Evolutionary conservation across 306 rosid species (phyloP).

Genomic region (Hippophae gyantsensis): DNA sequence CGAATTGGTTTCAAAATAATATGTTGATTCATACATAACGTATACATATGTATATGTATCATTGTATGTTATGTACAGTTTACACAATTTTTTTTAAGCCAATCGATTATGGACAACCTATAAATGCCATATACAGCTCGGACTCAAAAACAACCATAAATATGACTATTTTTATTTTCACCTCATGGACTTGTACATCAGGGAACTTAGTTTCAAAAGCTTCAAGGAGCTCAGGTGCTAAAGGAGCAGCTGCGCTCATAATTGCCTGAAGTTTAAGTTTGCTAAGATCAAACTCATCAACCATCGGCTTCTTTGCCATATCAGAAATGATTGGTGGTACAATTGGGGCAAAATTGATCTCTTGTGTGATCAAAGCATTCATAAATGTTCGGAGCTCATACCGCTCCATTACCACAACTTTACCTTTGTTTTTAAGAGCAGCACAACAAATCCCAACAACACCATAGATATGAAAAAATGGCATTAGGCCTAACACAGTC

Average conservation of each 20-base stretch:
- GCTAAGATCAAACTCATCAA: constrained; percentile 70
- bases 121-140: too few species aligned
- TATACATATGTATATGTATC: too few species aligned
- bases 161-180: neutral
- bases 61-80: too few species aligned
- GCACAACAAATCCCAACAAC: constrained; percentile 93
- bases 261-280: constrained; percentile 72
- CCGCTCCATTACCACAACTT: constrained; percentile 82
- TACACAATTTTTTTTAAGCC: too few species aligned
- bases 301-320: constrained; percentile 71
- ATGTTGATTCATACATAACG: too few species aligned
- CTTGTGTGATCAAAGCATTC: constrained; percentile 60
- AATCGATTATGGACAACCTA: too few species aligned
- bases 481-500: constrained; percentile 69
- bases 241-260: constrained; percentile 91
- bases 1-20: too few species aligned
- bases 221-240: constrained; percentile 68
- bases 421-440: constrained; percentile 68
- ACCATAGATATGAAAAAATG: constrained; percentile 88
- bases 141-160: neutral
- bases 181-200: constrained; percentile 70
- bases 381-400: constrained; percentile 61
- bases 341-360: constrained; percentile 77
- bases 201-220: constrained; percentile 79
- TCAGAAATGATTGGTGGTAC: constrained; percentile 84